Percentiles rank a stretch among this genome's conserved stretches.
Conservation (phyloP, 441 rosid species). For the Erysimum cheiri region DNA sequence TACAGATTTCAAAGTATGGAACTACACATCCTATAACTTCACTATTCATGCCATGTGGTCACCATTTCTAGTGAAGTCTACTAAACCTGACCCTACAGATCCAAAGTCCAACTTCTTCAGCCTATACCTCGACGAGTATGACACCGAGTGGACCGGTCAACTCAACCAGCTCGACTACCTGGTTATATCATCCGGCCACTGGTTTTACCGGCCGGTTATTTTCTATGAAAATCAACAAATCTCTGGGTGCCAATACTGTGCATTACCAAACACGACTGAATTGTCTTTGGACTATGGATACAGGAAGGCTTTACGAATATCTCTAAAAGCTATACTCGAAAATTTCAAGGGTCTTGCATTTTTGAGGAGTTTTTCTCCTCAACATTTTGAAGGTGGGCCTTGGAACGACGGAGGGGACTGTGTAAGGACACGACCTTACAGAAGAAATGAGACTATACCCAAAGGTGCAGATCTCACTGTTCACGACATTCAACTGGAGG, state of each 20-base stretch:
- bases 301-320: slow-evolving; percentile 47
- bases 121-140: slow-evolving; percentile 71
- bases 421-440: slow-evolving; percentile 45
- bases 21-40: slow-evolving; percentile 60
- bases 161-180: slow-evolving; percentile 61
- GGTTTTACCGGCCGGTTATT: slow-evolving; percentile 74
- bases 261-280: slow-evolving; percentile 48
- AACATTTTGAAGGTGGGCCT: slow-evolving; percentile 53
- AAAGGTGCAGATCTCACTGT: slow-evolving; percentile 45
- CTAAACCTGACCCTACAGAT: slow-evolving; percentile 57
- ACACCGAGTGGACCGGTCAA: slow-evolving; percentile 60
- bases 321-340: slow-evolving; percentile 46
- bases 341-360: slow-evolving; percentile 50
- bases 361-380: slow-evolving; percentile 52
- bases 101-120: slow-evolving; percentile 52
- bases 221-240: slow-evolving; percentile 54
- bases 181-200: slow-evolving; percentile 75
- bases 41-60: slow-evolving; percentile 75
- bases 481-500: slow-evolving; percentile 47
- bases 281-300: slow-evolving; percentile 42
- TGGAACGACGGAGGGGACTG: slow-evolving; percentile 55
- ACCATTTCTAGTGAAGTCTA: slow-evolving; percentile 71
- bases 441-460: slow-evolving; percentile 42
- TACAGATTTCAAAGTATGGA: slow-evolving; percentile 58
- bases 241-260: slow-evolving; percentile 67